Evolutionary conservation across 345 rosid species (phyloP), one percentile per base, ranked within the genome.

Genomic region (Brassica rapa): DNA sequence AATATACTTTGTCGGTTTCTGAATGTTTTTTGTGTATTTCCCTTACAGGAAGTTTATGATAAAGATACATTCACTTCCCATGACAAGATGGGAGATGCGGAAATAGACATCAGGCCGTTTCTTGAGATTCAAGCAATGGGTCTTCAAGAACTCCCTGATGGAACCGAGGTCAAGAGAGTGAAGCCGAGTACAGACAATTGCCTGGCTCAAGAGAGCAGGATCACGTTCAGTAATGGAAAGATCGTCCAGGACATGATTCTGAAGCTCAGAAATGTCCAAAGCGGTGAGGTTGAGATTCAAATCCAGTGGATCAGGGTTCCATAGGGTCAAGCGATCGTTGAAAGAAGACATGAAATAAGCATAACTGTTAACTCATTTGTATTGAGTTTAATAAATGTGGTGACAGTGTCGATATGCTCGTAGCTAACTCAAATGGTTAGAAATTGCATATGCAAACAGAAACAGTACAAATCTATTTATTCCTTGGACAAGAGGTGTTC

Each of bases 41-140:
- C 60, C 4, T 16, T 73, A 66, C 85, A 89, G 95, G 83, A 79
- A n/a, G 97, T 94, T 64, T 90, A 79, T 57, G 96, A 92, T 84
- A 84, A 89, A 27, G 97, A 89, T 82, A 86, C 86, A 0, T 73
- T 94, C 30, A 79, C 85, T 1, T 79, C 74, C 5, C 97, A 94
- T 75, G 98, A 94, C 78, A 66, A 78, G 68, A 88, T 91, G 97
- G 97, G 97, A 46, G 87, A 91, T 9, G 96, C 94, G 41, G 89
- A 84, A 51, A 78, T 94, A 62, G 91, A 86, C 67, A 66, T 90
- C 19, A 83, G 66, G 63, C 81, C 91, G 4, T 92, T 81, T 25
- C 16, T 88, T 12, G 90, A 83, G 57, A 84, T 84, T 23, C 69
- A 84, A 15, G 71, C n/a, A 75, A 81, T 68, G 83, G 76, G 74